These are phyloP conservation scores for Beauveria sp. DNA, from an alignment of 2,329 filamentous ascomycete species.

Conservation along the genomic window DNA sequence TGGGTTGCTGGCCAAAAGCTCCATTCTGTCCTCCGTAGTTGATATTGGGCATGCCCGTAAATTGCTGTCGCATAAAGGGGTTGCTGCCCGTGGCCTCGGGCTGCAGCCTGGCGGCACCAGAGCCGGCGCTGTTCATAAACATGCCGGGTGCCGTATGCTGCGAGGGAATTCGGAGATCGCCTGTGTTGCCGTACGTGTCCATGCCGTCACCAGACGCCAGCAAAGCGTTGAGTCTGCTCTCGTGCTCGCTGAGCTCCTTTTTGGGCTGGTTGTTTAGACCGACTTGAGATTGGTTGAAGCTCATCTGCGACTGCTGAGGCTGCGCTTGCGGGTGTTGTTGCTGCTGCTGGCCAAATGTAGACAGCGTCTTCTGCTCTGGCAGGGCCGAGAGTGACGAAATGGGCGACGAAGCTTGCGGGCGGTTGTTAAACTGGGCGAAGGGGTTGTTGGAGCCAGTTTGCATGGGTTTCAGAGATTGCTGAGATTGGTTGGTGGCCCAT, in stretches of 20 bases:
- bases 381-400: conserved; percentile 68
- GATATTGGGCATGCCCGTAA: conserved; percentile 64
- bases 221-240: conserved; percentile 76
- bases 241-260: conserved; percentile 53
- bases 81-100: conserved; percentile 74
- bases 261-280: conserved; percentile 29
- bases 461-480: conserved; percentile 65
- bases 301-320: conserved; percentile 27
- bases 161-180: conserved; percentile 86
- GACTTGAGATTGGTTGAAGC: conserved; percentile 1
- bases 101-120: conserved; percentile 64
- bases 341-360: conserved; percentile 43
- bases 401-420: conserved; percentile 47
- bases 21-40: conserved; percentile 46
- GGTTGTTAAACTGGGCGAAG: conserved; percentile 69
- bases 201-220: conserved; percentile 83
- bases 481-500: conserved; percentile 61
- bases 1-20: conserved; percentile 40
- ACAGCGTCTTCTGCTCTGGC: conserved; percentile 76
- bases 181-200: conserved; percentile 97
- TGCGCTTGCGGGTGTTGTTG: conserved; percentile 30
- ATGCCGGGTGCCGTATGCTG: conserved; percentile 95
- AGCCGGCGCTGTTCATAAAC: conserved; percentile 91
- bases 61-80: conserved; percentile 80
- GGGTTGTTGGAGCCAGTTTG: conserved; percentile 97